Evolutionary conservation across 768 basidiomycete genomes (phyloP), one percentile per base, ranked within the genome.

Genomic region (Suillus subaureus): DNA sequence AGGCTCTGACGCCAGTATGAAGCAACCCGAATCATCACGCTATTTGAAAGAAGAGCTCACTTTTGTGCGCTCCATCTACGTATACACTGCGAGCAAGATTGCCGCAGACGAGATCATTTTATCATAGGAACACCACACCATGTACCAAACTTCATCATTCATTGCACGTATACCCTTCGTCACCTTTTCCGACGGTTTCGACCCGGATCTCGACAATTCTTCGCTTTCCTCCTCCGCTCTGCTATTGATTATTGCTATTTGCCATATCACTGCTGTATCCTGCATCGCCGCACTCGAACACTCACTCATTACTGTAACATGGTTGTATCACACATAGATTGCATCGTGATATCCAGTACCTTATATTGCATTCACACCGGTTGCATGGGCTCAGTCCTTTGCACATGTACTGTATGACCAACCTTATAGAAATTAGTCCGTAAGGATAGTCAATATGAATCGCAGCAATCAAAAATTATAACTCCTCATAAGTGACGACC

Each of bases 31-130:
- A 16, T 70, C 73, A 40, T 69, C 75, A 47, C 71, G 75, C 47
- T 76, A 71, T 56, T 69, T 75, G 61, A 66, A 68, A 6, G 77
- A 82, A 26, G 83, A 83, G 23, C 75, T 86, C 51, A 79, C 81
- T 8, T 82, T 87, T 60, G 74, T 87, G 3, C 83, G 87, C 49
- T 82, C 82, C 12, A 79, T 88, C 62, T 80, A 80, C 45, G 82
- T 88, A 9, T 87, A 81, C 69, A 75, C 82, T 49, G 86, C 85
- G 18, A 73, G 79, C 62, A 88, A 88, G 71, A 64, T 69, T 31
- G 70, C 77, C 42, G 72, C 73, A 52, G 76, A 77, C 51, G 66
- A 68, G 18, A 73, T 55, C 56, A 64, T 72, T 62, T 75, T 63
- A 31, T 23, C 58, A 26, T 62, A 49, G n/a, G 15, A 16, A 21